A percentile compares a stretch with the other conserved stretches of the same genome.
These are phyloP conservation scores for Coccomyxa subellipsoidea DNA, from an alignment of 163 green algal species.

Conservation along the genomic window DNA sequence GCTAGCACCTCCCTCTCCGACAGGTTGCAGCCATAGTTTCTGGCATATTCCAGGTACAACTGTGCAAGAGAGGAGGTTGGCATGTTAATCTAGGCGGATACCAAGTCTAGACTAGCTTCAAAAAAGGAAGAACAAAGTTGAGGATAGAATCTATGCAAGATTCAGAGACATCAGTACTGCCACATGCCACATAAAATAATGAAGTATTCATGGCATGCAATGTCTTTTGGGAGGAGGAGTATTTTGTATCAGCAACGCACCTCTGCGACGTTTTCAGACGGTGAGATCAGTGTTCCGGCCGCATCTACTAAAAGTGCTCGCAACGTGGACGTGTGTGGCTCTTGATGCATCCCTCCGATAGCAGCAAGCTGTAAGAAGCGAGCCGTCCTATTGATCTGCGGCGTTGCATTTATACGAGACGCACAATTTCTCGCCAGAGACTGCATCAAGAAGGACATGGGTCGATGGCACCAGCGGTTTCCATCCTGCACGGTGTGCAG, in stretches of 20 bases:
- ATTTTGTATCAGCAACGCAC: slow-evolving; percentile 5
- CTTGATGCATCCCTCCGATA: neutral
- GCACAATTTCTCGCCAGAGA: neutral
- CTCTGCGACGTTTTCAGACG: slow-evolving; percentile 54
- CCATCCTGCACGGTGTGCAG: too few relatives aligned
- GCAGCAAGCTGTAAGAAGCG: neutral
- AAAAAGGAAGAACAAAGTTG: neutral
- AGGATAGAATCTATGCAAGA: neutral
- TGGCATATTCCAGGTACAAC: slow-evolving; percentile 61
- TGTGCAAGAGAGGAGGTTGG: neutral
- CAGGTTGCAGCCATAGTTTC: slow-evolving; percentile 41
- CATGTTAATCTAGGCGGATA: neutral
- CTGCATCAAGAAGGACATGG: neutral
- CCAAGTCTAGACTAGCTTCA: neutral
- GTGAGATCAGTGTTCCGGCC: slow-evolving; percentile 61
- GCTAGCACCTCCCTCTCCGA: slow-evolving; percentile 49
- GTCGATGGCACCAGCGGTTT: too few relatives aligned
- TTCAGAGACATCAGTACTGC: neutral
- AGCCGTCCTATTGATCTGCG: neutral
- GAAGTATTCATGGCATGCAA: neutral
- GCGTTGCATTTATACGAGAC: neutral
- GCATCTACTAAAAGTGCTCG: slow-evolving; percentile 58
- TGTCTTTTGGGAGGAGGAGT: neutral
- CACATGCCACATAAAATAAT: neutral
- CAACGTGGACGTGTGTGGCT: neutral